A percentile compares a stretch with the other conserved stretches of the same genome.
Evolutionary conservation across 371 early-diverging fungal genomes (phyloP).

Genomic region (Mortierella sp.): DNA sequence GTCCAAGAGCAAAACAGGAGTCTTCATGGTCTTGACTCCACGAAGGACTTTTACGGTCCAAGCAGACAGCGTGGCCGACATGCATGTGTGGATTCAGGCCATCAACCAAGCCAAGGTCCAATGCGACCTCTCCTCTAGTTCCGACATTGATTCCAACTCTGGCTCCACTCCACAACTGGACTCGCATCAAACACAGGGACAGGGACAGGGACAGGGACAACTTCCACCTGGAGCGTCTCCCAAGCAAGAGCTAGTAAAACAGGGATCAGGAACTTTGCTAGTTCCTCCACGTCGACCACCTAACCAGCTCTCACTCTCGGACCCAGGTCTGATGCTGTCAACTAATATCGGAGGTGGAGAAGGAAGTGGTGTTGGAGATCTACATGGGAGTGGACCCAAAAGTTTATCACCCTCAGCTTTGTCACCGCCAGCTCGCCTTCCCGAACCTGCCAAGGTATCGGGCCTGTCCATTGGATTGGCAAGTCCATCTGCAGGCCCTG

Average conservation of each 20-base stretch:
- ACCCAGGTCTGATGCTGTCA: conserved; percentile 22
- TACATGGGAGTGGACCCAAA: not conserved
- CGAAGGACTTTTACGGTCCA: conserved; percentile 81
- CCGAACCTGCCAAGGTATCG: conserved; percentile 19
- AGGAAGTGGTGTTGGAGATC: too few relatives aligned
- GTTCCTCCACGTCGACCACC: conserved; percentile 16
- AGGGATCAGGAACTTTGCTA: conserved; percentile 32
- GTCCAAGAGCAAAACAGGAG: conserved; percentile 71
- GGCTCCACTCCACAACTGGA: conserved; percentile 30
- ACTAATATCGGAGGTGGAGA: too few relatives aligned
- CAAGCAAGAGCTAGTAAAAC: conserved; percentile 28
- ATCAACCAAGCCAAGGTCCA: conserved; percentile 67
- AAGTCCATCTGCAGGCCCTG: conserved; percentile 22
- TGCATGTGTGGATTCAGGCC: conserved; percentile 76
- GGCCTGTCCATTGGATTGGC: conserved; percentile 32
- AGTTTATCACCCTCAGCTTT: conserved; percentile 13
- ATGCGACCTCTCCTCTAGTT: conserved; percentile 41
- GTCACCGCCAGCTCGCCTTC: conserved; percentile 7
- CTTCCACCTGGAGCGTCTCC: not conserved
- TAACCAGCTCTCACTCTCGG: conserved; percentile 35
- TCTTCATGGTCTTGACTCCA: conserved; percentile 82
- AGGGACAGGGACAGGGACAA: not conserved
- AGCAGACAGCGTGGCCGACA: conserved; percentile 68
- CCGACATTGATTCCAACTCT: conserved; percentile 39
- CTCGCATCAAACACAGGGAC: not conserved